phyloP scores from a whole-genome alignment of 2,329 filamentous ascomycete genomes.

The Beauveria sp. region DNA sequence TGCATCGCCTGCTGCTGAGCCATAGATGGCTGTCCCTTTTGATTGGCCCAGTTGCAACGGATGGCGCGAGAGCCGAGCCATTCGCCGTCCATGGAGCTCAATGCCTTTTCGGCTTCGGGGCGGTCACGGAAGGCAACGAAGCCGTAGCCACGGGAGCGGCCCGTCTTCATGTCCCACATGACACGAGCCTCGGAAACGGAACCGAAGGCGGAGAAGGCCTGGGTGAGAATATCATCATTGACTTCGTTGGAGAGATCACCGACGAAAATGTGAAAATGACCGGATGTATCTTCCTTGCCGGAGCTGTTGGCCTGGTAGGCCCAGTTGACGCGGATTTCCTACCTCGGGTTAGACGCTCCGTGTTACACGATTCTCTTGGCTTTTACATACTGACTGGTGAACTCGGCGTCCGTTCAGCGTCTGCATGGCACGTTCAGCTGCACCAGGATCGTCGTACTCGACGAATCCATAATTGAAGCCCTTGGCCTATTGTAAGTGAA shows the following conservation, averaged over 20 bases:
- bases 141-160: constrained; percentile 91
- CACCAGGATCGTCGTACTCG: constrained; percentile 95
- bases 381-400: constrained; percentile 73
- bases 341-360: constrained; percentile 19
- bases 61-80: constrained; percentile 98
- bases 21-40: constrained; percentile 98
- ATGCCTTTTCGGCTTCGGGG: constrained; percentile 85
- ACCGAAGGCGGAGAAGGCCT: constrained; percentile 94
- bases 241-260: constrained; percentile 97
- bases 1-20: constrained; percentile 96
- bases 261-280: constrained; percentile 98
- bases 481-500: constrained; percentile 59
- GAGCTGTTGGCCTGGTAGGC: constrained; percentile 93
- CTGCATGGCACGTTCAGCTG: constrained; percentile 94
- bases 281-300: constrained; percentile 95
- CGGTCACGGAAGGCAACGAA: constrained; percentile 97
- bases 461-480: constrained; percentile 99
- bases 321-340: constrained; percentile 99
- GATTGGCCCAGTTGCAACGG: constrained; percentile 99
- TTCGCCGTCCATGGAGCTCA: constrained; percentile 97
- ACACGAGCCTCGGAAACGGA: constrained; percentile 95
- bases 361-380: background rate
- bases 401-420: constrained; percentile 93
- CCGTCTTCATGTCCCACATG: constrained; percentile 99
- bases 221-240: constrained; percentile 88